phyloP scores from a whole-genome alignment of 768 basidiomycete species.

The Auriscalpium vulgare region DNA sequence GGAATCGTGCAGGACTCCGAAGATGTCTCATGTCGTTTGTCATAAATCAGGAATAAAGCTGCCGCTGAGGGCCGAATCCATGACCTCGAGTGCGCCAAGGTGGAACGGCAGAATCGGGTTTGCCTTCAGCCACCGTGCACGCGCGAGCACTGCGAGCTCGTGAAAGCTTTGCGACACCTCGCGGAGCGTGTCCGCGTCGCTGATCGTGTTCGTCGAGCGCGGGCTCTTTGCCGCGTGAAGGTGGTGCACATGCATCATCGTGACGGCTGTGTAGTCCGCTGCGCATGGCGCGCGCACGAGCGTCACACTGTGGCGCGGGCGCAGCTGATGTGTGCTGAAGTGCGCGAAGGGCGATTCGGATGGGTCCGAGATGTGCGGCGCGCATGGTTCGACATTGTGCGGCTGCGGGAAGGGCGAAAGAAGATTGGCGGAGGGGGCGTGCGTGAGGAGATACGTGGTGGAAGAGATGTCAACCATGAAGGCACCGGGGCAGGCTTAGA shows the following conservation, averaged over 20 bases:
- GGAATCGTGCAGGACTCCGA: not conserved
- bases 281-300: conserved; percentile 50
- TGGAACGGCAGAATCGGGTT: conserved; percentile 63
- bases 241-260: conserved; percentile 55
- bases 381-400: conserved; percentile 18
- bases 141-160: conserved; percentile 58
- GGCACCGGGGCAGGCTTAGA: conserved; percentile 25
- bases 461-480: conserved; percentile 36
- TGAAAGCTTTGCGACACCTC: conserved; percentile 67
- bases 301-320: conserved; percentile 50
- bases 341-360: conserved; percentile 22
- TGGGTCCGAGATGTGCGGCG: conserved; percentile 27
- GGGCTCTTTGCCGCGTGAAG: conserved; percentile 41
- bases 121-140: conserved; percentile 35
- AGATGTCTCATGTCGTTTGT: not conserved
- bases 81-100: conserved; percentile 61
- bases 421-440: conserved; percentile 1
- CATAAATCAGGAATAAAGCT: conserved; percentile 19
- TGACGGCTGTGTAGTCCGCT: conserved; percentile 33
- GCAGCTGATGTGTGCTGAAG: conserved; percentile 28
- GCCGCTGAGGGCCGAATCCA: conserved; percentile 35
- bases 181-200: conserved; percentile 27
- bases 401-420: not conserved
- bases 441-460: conserved; percentile 8
- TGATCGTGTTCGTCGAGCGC: conserved; percentile 28